A percentile compares a stretch with the other conserved stretches of the same genome.
These are phyloP conservation scores for Cystofilobasidium macerans DNA, from an alignment of 768 basidiomycete genomes.

Conservation along the genomic window DNA sequence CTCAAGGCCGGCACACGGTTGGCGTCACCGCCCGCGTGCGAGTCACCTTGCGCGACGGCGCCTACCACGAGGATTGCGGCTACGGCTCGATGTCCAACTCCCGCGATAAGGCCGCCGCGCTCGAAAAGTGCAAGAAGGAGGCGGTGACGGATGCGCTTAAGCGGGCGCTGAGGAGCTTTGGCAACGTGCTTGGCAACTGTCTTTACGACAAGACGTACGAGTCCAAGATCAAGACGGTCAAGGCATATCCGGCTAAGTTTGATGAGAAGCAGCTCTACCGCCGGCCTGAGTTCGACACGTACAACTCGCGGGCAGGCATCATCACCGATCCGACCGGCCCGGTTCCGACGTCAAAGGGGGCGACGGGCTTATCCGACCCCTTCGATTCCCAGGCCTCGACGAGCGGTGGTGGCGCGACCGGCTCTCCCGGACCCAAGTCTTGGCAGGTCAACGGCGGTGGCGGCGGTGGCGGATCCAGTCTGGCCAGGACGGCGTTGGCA, in stretches of 20 bases:
- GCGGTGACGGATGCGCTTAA: conserved; percentile 92
- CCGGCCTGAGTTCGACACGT: conserved; percentile 26
- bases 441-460: not conserved
- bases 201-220: conserved; percentile 90
- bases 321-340: conserved; percentile 11
- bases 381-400: too few species aligned
- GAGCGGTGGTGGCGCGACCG: too few species aligned
- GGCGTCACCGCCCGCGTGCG: conserved; percentile 76
- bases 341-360: too few species aligned
- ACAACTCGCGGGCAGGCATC: conserved; percentile 18
- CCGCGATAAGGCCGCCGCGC: conserved; percentile 68
- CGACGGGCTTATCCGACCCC: too few species aligned
- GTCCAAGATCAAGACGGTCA: conserved; percentile 74
- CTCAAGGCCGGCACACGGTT: conserved; percentile 46
- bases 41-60: conserved; percentile 77
- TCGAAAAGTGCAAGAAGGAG: conserved; percentile 99
- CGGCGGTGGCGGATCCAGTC: not conserved
- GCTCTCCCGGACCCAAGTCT: not conserved
- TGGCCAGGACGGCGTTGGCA: conserved; percentile 15
- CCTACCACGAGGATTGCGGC: conserved; percentile 85
- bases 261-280: conserved; percentile 26
- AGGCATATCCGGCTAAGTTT: conserved; percentile 37
- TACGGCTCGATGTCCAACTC: conserved; percentile 78
- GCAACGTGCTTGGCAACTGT: conserved; percentile 89
- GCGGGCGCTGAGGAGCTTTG: conserved; percentile 79